These are phyloP conservation scores for Austroboletus novae-zelandiae DNA, from an alignment of 1,284 basidiomycete genomes.

Conservation along the genomic window DNA sequence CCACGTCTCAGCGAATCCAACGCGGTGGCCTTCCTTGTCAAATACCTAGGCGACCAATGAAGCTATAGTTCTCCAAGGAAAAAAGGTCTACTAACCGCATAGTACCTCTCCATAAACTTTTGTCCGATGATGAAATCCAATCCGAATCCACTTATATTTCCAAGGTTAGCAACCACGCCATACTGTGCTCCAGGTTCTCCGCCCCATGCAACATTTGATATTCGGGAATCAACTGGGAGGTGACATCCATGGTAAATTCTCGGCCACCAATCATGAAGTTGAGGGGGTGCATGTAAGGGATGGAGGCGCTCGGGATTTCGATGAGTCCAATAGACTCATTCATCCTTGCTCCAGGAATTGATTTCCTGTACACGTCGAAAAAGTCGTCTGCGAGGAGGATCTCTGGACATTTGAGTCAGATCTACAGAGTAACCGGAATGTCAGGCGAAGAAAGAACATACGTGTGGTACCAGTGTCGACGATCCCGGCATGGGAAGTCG, in stretches of 20 bases:
- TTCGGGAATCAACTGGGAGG: slow-evolving; percentile 25
- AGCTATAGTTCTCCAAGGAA: background rate
- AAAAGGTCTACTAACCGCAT: slow-evolving; percentile 15
- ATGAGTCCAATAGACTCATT: slow-evolving; percentile 17
- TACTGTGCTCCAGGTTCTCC: slow-evolving; percentile 17
- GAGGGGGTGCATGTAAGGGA: slow-evolving; percentile 20
- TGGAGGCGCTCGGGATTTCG: slow-evolving; percentile 16
- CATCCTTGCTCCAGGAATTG: slow-evolving; percentile 19
- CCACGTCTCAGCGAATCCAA: slow-evolving; percentile 30
- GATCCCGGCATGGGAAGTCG: slow-evolving; percentile 17
- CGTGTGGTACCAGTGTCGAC: slow-evolving; percentile 20
- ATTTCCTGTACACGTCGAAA: slow-evolving; percentile 16
- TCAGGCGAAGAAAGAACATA: slow-evolving; percentile 1
- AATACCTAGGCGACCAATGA: slow-evolving; percentile 20
- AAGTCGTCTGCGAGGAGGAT: slow-evolving; percentile 21
- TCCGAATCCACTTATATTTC: slow-evolving; percentile 13
- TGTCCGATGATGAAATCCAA: slow-evolving; percentile 28
- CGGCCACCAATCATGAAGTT: slow-evolving; percentile 16
- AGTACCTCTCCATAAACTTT: slow-evolving; percentile 31
- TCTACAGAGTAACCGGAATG: background rate
- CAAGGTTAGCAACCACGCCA: slow-evolving; percentile 10
- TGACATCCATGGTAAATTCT: slow-evolving; percentile 18
- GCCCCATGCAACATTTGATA: slow-evolving; percentile 14
- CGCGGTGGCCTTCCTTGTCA: slow-evolving; percentile 15
- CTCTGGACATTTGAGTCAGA: slow-evolving; percentile 6